phyloP scores from a whole-genome alignment of 768 basidiomycete species.

The Sarcomyxa edulis region DNA sequence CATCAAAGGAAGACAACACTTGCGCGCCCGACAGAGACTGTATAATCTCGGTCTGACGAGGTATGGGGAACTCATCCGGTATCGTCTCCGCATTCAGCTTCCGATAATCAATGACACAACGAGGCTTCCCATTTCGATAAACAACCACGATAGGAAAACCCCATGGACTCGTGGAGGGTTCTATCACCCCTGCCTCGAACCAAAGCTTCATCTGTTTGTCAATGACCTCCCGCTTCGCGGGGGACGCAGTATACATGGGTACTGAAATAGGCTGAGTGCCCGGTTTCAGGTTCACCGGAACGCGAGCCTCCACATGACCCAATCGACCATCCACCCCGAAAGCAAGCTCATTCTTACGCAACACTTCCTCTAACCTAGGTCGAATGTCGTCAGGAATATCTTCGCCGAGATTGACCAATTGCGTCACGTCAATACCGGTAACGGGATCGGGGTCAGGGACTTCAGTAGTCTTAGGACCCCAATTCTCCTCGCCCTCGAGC shows the following conservation, averaged over 20 bases:
- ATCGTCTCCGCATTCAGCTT: no score
- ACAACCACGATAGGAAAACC: no score
- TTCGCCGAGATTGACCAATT: conserved; percentile 11
- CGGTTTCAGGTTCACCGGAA: conserved; percentile 18
- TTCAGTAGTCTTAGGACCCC: conserved; percentile 19
- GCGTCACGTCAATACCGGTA: conserved; percentile 4
- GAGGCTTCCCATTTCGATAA: no score
- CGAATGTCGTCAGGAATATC: conserved; percentile 11
- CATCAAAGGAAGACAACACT: no score
- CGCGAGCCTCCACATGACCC: conserved; percentile 18
- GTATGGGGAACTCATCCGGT: conserved; percentile 19
- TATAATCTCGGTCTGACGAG: conserved; percentile 18
- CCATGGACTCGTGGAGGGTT: conserved; percentile 30
- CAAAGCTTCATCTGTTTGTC: conserved; percentile 24
- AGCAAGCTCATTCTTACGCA: conserved; percentile 13
- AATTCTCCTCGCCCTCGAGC: conserved; percentile 12
- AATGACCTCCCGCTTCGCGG: conserved; percentile 21
- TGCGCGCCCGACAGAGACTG: conserved; percentile 24
- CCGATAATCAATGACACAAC: no score
- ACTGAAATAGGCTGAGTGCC: conserved; percentile 22
- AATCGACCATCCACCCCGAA: conserved; percentile 27
- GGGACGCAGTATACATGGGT: no score
- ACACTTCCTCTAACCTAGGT: conserved; percentile 11
- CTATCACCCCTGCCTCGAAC: conserved; percentile 31
- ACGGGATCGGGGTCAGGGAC: conserved; percentile 13